Conservation (phyloP, 1,284 basidiomycete species). For the Lignosus rhinocerotis region DNA sequence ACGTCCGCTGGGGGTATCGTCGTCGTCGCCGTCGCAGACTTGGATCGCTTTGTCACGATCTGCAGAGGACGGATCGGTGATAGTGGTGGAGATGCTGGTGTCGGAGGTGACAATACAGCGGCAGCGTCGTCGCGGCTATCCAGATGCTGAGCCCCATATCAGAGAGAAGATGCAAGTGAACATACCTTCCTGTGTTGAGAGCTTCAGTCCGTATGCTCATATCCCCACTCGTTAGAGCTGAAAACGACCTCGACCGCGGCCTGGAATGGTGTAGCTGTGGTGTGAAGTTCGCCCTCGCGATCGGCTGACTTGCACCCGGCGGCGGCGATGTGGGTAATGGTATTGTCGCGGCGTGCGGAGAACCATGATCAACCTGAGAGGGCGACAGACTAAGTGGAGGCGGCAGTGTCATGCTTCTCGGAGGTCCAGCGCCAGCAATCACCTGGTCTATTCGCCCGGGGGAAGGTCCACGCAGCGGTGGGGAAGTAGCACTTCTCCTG, state of each 20-base stretch:
- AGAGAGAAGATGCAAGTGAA: neutral
- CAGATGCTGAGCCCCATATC: neutral
- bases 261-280: constrained; percentile 52
- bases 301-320: constrained; percentile 25
- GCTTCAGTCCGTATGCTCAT: constrained; percentile 9
- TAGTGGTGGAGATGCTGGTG: constrained; percentile 6
- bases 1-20: constrained; percentile 21
- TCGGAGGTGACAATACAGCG: neutral
- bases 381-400: neutral
- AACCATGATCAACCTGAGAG: neutral
- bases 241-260: constrained; percentile 75
- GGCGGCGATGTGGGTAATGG: neutral
- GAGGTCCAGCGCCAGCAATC: neutral
- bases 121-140: constrained; percentile 19
- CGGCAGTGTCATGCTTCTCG: neutral
- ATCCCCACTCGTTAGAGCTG: constrained; percentile 46
- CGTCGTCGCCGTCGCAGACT: constrained; percentile 28
- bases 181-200: constrained; percentile 39
- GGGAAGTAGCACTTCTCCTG: constrained; percentile 13
- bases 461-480: neutral
- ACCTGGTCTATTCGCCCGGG: constrained; percentile 1
- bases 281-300: constrained; percentile 63
- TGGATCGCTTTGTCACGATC: constrained; percentile 28
- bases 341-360: neutral
- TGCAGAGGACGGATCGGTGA: constrained; percentile 16